Evolutionary conservation across 2,329 filamentous ascomycete species (phyloP).

Genomic region (Hortaea werneckii): DNA sequence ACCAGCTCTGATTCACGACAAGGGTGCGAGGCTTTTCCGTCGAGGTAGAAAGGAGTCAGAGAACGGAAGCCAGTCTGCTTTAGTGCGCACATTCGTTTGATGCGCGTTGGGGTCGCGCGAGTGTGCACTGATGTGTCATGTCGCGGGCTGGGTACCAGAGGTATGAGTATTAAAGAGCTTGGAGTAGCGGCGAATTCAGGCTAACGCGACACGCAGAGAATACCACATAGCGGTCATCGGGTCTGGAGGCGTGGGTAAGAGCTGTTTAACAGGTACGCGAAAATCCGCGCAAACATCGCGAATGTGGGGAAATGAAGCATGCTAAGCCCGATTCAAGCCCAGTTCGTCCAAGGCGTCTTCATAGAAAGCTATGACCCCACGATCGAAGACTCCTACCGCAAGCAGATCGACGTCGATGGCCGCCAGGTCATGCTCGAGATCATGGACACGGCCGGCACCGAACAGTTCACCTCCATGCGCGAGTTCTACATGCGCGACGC

Average conservation of each 20-base stretch:
- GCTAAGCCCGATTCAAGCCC: slow-evolving; percentile 46
- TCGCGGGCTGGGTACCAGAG: slow-evolving; percentile 22
- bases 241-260: slow-evolving; percentile 83
- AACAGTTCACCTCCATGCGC: slow-evolving; percentile 60
- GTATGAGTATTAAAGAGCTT: neutral
- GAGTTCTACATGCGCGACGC: slow-evolving; percentile 90
- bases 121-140: slow-evolving; percentile 13
- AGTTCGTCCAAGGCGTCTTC: slow-evolving; percentile 91
- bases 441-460: slow-evolving; percentile 81
- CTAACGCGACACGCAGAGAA: slow-evolving; percentile 41
- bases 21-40: too few relatives aligned
- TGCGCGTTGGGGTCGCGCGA: slow-evolving; percentile 2
- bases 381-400: slow-evolving; percentile 52
- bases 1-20: too few relatives aligned
- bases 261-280: slow-evolving; percentile 69
- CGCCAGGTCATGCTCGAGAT: slow-evolving; percentile 86
- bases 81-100: neutral
- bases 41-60: too few relatives aligned
- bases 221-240: slow-evolving; percentile 76
- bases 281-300: neutral
- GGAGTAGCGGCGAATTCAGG: neutral
- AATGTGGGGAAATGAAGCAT: neutral
- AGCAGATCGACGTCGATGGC: slow-evolving; percentile 66
- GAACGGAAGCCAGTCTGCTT: too few relatives aligned
- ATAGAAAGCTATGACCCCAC: slow-evolving; percentile 64